Evolutionary conservation across 108 stramenopile genomes (phyloP), one percentile per base, ranked within the genome.

Genomic region (Fistulifera solaris): DNA sequence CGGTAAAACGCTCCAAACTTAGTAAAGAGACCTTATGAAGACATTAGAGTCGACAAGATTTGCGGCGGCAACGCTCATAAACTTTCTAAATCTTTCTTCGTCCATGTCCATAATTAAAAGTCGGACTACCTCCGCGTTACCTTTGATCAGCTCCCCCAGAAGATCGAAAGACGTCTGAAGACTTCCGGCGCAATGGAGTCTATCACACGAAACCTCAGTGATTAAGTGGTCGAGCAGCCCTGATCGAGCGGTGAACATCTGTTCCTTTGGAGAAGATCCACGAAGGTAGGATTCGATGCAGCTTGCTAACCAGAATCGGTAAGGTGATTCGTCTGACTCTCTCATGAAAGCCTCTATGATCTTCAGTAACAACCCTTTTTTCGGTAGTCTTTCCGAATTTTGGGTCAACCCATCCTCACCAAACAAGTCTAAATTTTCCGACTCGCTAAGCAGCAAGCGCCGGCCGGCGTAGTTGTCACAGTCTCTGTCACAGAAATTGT

Each of bases 1-100:
- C 46, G 11, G 78, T 60, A 31, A 80, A 51, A n/a, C 71, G 59
- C 54, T 90, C 86, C 45, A 89, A 22, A 26, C 73, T 83, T 15
- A 90, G 56, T 1, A 85, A 40, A 92, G 41, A 27, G 84, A 74
- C 16, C 89, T 81, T 41, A 95, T 62, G 70, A 95, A 95, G 16
- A 95, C 94, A 58, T 95, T 95, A 40, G 81, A 83, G 67, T 95
- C 94, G 23, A 95, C 78, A 15, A 95, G 65, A 58, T 92, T 83
- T 27, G 80, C 66, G 28, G 80, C 67, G 27, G 77, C 76, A 31
- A 82, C 76, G 42, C 62, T 59, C 76, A 89, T 81, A 13, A 84
- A 52, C 39, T 70, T 67, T 24, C 69, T 58, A 47, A 89, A 79
- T 1, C 52, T 62, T 42, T 81, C 83, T 48, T 80, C 77, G 51